phyloP scores from a whole-genome alignment of 2,329 filamentous ascomycete species.

The Aspergillaceae sp. region DNA sequence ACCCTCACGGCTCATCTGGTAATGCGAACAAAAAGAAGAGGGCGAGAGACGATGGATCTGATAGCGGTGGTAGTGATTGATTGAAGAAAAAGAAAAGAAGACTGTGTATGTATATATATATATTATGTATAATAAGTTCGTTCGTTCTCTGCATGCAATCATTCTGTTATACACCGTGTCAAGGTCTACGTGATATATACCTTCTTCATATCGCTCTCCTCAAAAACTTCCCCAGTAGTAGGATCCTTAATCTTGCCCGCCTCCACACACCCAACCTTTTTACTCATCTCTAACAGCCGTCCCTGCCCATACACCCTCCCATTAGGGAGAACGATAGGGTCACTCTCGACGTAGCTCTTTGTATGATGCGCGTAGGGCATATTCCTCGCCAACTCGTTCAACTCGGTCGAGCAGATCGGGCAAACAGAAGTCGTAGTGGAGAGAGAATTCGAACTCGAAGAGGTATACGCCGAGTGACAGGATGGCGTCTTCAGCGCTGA shows the following conservation, averaged over 20 bases:
- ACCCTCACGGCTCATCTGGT: constrained; percentile 1
- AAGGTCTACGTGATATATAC: constrained; percentile 70
- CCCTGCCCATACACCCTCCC: constrained; percentile 73
- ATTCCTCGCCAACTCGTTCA: constrained; percentile 79
- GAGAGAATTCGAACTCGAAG: constrained; percentile 45
- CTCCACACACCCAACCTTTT: constrained; percentile 61
- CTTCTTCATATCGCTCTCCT: constrained; percentile 61
- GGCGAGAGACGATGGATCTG: constrained; percentile 19
- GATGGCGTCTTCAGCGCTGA: constrained; percentile 93
- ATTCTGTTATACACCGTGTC: not conserved
- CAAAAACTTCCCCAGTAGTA: constrained; percentile 61
- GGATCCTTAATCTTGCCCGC: constrained; percentile 66
- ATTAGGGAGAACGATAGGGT: constrained; percentile 80
- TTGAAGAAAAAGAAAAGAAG: too few species aligned
- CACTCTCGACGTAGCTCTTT: constrained; percentile 83
- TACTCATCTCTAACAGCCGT: constrained; percentile 64
- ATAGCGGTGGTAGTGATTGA: constrained; percentile 23
- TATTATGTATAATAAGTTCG: too few species aligned
- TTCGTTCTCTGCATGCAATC: not conserved
- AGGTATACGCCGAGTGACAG: constrained; percentile 64
- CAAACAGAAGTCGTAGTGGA: constrained; percentile 67
- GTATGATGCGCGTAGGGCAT: constrained; percentile 94
- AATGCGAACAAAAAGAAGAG: constrained; percentile 28
- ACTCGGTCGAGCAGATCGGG: constrained; percentile 89
- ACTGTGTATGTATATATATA: too few species aligned